Conservation (phyloP, 805 yeast species). For the Priceomyces haplophilus region DNA sequence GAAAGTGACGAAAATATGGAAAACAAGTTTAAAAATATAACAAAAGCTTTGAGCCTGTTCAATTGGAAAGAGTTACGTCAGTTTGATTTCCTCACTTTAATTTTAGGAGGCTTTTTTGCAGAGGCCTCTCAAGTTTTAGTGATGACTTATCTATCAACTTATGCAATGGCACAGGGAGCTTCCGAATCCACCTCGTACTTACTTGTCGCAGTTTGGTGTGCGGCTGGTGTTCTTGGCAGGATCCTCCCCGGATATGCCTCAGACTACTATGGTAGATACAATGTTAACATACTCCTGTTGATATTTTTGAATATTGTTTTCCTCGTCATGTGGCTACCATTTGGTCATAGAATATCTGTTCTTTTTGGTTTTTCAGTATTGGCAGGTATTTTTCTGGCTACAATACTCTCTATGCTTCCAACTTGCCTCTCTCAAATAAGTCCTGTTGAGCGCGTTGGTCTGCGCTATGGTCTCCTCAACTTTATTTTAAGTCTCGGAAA, state of each 20-base stretch:
- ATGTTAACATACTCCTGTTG: constrained; percentile 33
- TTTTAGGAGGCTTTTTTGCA: constrained; percentile 29
- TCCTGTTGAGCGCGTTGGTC: constrained; percentile 36
- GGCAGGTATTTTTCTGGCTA: constrained; percentile 35
- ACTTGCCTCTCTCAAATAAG: constrained; percentile 63
- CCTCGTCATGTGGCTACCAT: constrained; percentile 33
- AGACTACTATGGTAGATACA: constrained; percentile 28
- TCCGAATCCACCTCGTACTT: constrained; percentile 26
- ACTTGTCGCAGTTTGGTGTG: constrained; percentile 29
- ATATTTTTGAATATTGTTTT: constrained; percentile 21
- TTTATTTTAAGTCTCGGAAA: constrained; percentile 30
- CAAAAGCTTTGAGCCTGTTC: constrained; percentile 4
- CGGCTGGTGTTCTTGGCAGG: constrained; percentile 28
- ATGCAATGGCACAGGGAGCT: constrained; percentile 31
- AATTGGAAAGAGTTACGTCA: constrained; percentile 15
- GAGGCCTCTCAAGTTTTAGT: constrained; percentile 28
- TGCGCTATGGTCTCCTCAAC: constrained; percentile 33
- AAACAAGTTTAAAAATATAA: constrained; percentile 5
- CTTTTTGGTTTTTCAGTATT: constrained; percentile 32
- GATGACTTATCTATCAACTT: constrained; percentile 32
- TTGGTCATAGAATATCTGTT: constrained; percentile 23
- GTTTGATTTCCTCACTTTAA: constrained; percentile 22
- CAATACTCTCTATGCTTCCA: constrained; percentile 35
- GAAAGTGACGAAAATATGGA: constrained; percentile 2
- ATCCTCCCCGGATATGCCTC: constrained; percentile 30